These are phyloP conservation scores for Penicillium griseofulvum DNA, from an alignment of 2,329 filamentous ascomycete genomes.

Conservation along the genomic window DNA sequence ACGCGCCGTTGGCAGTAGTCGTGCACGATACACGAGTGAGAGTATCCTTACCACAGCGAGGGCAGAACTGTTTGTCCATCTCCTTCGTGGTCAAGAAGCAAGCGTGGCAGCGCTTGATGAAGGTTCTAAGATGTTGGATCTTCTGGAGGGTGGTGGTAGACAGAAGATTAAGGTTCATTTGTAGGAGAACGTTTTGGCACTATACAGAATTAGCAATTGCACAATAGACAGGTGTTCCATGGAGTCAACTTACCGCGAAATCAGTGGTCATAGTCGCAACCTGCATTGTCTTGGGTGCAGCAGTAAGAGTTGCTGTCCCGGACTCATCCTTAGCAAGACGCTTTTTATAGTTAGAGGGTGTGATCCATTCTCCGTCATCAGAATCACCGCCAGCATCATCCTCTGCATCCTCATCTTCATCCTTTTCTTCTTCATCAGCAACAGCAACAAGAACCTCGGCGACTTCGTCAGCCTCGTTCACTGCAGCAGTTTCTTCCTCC, in stretches of 20 bases:
- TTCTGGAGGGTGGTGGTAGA: constrained; percentile 70
- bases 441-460: constrained; percentile 29
- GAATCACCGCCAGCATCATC: constrained; percentile 42
- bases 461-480: constrained; percentile 21
- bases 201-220: constrained; percentile 16
- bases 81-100: constrained; percentile 85
- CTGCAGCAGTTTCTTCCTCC: constrained; percentile 17
- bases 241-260: constrained; percentile 69
- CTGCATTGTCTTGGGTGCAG: constrained; percentile 67
- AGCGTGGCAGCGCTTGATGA: constrained; percentile 87
- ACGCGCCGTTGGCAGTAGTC: constrained; percentile 75
- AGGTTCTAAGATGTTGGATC: constrained; percentile 81
- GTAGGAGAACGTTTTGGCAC: constrained; percentile 82
- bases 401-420: constrained; percentile 29
- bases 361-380: constrained; percentile 80
- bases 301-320: constrained; percentile 48
- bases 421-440: constrained; percentile 22
- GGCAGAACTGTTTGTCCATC: constrained; percentile 88
- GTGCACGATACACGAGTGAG: constrained; percentile 82
- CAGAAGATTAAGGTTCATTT: constrained; percentile 89
- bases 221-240: background rate
- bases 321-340: constrained; percentile 68
- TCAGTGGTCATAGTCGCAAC: constrained; percentile 92
- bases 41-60: constrained; percentile 82
- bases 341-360: constrained; percentile 84